Percentiles rank a stretch among this genome's conserved stretches.
Evolutionary conservation across 192 early-diverging fungal species (phyloP).

Genomic region (Chytriomyces sp.): DNA sequence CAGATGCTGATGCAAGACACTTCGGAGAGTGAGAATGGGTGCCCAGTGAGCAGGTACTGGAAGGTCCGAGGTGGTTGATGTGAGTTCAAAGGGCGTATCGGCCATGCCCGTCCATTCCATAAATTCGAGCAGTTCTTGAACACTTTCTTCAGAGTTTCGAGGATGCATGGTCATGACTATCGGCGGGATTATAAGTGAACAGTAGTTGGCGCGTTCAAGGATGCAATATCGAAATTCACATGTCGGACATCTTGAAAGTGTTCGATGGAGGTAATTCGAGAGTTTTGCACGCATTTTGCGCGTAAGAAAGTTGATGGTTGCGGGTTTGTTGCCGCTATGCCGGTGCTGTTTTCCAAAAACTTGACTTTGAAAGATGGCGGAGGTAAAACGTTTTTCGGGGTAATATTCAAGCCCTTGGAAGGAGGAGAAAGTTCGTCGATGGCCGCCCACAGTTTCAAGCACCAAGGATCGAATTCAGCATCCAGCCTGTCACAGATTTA

Average conservation of each 20-base stretch:
- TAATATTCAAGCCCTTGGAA: constrained; percentile 54
- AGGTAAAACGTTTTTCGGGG: constrained; percentile 54
- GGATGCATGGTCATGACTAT: constrained; percentile 83
- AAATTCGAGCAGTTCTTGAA: constrained; percentile 69
- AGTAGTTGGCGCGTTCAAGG: constrained; percentile 21
- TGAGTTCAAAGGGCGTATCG: constrained; percentile 62
- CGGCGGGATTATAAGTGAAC: constrained; percentile 78
- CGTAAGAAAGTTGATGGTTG: neutral
- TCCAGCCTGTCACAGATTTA: constrained; percentile 67
- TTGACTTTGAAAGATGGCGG: constrained; percentile 52
- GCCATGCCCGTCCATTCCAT: constrained; percentile 73
- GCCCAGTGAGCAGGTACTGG: constrained; percentile 59
- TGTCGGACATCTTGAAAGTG: constrained; percentile 97
- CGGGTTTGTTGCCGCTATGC: neutral
- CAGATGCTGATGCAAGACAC: constrained; percentile 75
- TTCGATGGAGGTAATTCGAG: constrained; percentile 72
- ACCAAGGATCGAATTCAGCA: constrained; percentile 89
- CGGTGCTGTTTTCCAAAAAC: constrained; percentile 51
- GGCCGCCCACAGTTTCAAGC: constrained; percentile 72
- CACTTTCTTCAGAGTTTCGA: constrained; percentile 70
- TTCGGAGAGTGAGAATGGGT: constrained; percentile 68
- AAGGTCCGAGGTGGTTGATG: constrained; percentile 41
- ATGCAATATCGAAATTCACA: constrained; percentile 63
- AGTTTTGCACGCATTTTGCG: constrained; percentile 49
- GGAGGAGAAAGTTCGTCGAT: constrained; percentile 69